Percentiles rank a stretch among this genome's conserved stretches.
These are phyloP conservation scores for Malus orientalis DNA, from an alignment of 306 rosid species.

Conservation along the genomic window DNA sequence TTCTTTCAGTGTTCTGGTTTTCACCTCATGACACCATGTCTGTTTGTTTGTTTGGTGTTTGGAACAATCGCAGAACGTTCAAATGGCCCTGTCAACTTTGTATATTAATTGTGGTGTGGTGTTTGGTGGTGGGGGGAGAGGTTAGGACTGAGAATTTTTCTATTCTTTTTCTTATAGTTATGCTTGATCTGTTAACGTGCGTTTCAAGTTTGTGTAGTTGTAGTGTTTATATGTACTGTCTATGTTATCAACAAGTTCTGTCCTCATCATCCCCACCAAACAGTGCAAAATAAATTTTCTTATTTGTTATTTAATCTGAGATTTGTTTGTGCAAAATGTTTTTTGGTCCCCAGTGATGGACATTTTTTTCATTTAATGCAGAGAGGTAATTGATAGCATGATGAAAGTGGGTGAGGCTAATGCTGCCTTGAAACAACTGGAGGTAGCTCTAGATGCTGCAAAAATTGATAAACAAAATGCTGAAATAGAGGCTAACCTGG, in stretches of 20 bases:
- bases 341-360: constrained; percentile 7
- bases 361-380: constrained; percentile 38
- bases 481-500: constrained; percentile 61
- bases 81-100: background rate
- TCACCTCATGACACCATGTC: background rate
- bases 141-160: background rate
- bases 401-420: constrained; percentile 63
- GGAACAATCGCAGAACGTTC: background rate
- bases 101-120: background rate
- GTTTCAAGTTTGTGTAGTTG: background rate
- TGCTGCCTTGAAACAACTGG: constrained; percentile 68
- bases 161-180: background rate
- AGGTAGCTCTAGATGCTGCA: constrained; percentile 77
- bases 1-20: background rate
- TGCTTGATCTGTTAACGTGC: background rate
- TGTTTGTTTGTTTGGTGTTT: background rate
- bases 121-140: background rate
- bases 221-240: background rate
- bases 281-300: background rate
- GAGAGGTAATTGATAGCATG: constrained; percentile 65
- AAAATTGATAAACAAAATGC: constrained; percentile 54
- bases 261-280: background rate
- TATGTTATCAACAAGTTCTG: background rate
- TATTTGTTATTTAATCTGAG: background rate
- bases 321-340: background rate